Evolutionary conservation across 495 filamentous ascomycete species (phyloP).

Genomic region (Aspergillus sparsus): DNA sequence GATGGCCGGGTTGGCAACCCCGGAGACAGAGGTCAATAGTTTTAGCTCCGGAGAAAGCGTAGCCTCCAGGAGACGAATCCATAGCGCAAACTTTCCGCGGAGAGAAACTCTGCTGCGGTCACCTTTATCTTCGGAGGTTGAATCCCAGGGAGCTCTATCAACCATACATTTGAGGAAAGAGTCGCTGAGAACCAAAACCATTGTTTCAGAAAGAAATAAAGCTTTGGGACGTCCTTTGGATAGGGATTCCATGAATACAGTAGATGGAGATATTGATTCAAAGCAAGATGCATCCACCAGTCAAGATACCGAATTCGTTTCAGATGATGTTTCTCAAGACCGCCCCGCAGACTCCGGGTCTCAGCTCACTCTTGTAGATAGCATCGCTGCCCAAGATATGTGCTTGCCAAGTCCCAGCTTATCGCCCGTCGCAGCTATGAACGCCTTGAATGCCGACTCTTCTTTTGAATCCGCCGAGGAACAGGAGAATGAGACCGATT

Average conservation of each 20-base stretch:
- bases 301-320: conserved; percentile 29
- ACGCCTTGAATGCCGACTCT: conserved; percentile 52
- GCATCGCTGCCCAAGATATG: conserved; percentile 76
- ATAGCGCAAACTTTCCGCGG: conserved; percentile 38
- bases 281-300: conserved; percentile 20
- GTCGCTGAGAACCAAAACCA: conserved; percentile 14
- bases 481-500: conserved; percentile 48
- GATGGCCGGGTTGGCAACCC: conserved; percentile 43
- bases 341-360: conserved; percentile 29
- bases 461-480: conserved; percentile 48
- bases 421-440: conserved; percentile 85
- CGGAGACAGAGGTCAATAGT: conserved; percentile 43
- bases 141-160: conserved; percentile 25
- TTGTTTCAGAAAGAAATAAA: conserved; percentile 22
- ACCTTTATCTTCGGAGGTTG: conserved; percentile 43
- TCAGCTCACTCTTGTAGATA: conserved; percentile 47
- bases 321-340: conserved; percentile 28
- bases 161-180: conserved; percentile 24
- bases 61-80: conserved; percentile 35
- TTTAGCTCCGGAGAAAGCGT: conserved; percentile 33
- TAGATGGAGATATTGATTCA: conserved; percentile 12
- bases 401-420: conserved; percentile 93
- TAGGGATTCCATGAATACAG: conserved; percentile 12
- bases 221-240: conserved; percentile 18
- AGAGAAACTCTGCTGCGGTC: conserved; percentile 40